A percentile compares a stretch with the other conserved stretches of the same genome.
These are phyloP conservation scores for Brassica napus DNA, from an alignment of 345 rosid species.

Conservation along the genomic window Da-Ae NC_063434.1:2910501-2911000, in stretches of 20 bases:
- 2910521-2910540: slow-evolving; percentile 3
- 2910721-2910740: not conserved
- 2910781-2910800: not conserved
- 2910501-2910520: slow-evolving; percentile 20
- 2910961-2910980: slow-evolving; percentile 1
- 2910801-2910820: not conserved
- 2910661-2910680: not conserved
- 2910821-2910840: not conserved
- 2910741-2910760: not conserved
- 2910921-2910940: not conserved
- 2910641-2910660: not conserved
- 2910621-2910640: not conserved
- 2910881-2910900: not conserved
- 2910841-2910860: not conserved
- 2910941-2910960: not conserved
- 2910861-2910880: not conserved
- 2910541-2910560: not conserved
- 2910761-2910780: not conserved
- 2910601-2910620: not conserved
- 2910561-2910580: not conserved
- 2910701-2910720: not conserved
- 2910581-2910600: not conserved
- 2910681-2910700: not conserved
- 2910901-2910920: not conserved
- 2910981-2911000: not conserved